Evolutionary conservation across 257 asterid species (phyloP).

Genomic region (Verbascum thapsus): DNA sequence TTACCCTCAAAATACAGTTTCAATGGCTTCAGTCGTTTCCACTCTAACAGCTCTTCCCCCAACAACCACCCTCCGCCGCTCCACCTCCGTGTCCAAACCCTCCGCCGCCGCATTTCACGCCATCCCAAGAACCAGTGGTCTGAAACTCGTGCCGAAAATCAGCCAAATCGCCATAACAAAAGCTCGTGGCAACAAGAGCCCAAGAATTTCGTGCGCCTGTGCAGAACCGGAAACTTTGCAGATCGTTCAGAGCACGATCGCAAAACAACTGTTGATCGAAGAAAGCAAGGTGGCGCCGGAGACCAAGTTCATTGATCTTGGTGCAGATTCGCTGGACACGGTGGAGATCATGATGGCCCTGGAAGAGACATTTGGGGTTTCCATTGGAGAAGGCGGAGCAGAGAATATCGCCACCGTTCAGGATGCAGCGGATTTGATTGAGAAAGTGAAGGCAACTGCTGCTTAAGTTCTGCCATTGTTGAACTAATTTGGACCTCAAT

Average conservation of each 20-base stretch:
- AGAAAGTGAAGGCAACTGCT: constrained; percentile 48
- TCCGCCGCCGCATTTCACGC: background rate
- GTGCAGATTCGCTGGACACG: constrained; percentile 66
- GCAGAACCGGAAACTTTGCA: constrained; percentile 51
- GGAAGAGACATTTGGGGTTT: constrained; percentile 55
- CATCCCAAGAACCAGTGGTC: constrained; percentile 8
- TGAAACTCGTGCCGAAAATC: constrained; percentile 20
- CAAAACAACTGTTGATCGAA: constrained; percentile 51
- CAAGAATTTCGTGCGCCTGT: constrained; percentile 33
- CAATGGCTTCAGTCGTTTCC: constrained; percentile 47
- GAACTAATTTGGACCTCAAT: background rate
- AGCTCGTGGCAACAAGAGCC: constrained; percentile 18
- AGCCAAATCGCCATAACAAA: constrained; percentile 21
- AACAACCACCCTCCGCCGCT: background rate
- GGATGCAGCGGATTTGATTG: constrained; percentile 64
- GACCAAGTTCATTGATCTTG: constrained; percentile 54
- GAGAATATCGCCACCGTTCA: constrained; percentile 61
- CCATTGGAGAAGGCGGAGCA: constrained; percentile 58
- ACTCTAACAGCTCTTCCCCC: constrained; percentile 26
- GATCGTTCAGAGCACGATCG: constrained; percentile 48
- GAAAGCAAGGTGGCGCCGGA: constrained; percentile 43
- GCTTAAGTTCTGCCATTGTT: constrained; percentile 4
- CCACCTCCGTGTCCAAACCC: too few relatives aligned
- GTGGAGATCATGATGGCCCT: constrained; percentile 67
- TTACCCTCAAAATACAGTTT: background rate